Evolutionary conservation across 2,329 filamentous ascomycete species (phyloP).

Genomic region (Fusarium penzigii): DNA sequence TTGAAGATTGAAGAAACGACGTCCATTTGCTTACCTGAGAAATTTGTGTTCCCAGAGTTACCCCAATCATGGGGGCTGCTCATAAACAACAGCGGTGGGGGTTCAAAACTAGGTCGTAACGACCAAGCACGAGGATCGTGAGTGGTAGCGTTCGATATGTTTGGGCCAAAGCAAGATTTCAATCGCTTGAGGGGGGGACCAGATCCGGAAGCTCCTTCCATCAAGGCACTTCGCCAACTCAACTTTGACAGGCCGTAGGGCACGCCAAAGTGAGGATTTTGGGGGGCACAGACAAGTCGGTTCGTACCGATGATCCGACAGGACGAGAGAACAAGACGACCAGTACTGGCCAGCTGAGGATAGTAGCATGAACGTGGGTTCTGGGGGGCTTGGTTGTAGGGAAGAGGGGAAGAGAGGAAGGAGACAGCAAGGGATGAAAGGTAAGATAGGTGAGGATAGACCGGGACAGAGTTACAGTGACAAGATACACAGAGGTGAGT

Average conservation of each 20-base stretch:
- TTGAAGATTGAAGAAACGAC: constrained; percentile 7
- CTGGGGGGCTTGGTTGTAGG: no score
- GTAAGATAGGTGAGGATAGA: no score
- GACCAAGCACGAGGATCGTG: constrained; percentile 15
- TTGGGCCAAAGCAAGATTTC: constrained; percentile 22
- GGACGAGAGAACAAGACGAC: constrained; percentile 1
- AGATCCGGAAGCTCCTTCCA: constrained; percentile 29
- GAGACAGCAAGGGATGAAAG: no score
- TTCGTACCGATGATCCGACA: constrained; percentile 11
- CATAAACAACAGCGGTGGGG: constrained; percentile 25
- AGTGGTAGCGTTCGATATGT: constrained; percentile 15
- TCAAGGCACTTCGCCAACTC: constrained; percentile 18
- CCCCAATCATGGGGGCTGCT: constrained; percentile 19
- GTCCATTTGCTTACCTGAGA: constrained; percentile 23
- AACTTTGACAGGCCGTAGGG: constrained; percentile 11
- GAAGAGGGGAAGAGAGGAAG: no score
- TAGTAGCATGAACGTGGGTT: background rate
- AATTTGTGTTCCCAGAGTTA: constrained; percentile 16
- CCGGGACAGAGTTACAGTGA: no score
- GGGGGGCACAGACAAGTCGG: no score
- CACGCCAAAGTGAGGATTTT: constrained; percentile 13
- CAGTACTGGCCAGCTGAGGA: constrained; percentile 24
- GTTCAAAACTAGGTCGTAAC: constrained; percentile 15
- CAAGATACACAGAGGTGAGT: no score
- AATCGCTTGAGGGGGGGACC: constrained; percentile 31